Percentiles rank a stretch among this genome's conserved stretches.
These are phyloP conservation scores for Limnomonas spitsbergensis DNA, from an alignment of 139 green algal genomes.

Conservation along the genomic window DNA sequence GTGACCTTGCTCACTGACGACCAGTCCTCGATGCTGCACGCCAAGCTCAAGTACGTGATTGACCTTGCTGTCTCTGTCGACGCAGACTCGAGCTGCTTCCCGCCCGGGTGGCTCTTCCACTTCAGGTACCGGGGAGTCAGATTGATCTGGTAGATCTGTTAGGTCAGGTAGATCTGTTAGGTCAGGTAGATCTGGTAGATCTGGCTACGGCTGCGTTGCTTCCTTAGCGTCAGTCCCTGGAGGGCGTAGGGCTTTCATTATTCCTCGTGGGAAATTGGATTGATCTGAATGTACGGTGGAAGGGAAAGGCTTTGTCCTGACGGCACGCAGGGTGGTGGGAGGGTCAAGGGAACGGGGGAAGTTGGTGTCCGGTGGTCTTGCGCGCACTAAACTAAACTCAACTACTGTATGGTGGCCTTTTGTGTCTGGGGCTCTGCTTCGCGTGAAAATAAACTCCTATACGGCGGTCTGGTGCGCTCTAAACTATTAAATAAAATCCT, in stretches of 20 bases:
- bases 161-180: not conserved
- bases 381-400: no score
- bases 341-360: no score
- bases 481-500: no score
- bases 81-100: constrained; percentile 57
- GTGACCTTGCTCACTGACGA: not conserved
- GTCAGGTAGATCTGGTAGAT: not conserved
- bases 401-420: no score
- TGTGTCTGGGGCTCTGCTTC: no score
- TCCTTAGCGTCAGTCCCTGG: not conserved
- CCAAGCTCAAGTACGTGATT: constrained; percentile 47
- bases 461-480: no score
- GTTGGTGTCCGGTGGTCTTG: no score
- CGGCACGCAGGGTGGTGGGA: no score
- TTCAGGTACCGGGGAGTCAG: constrained; percentile 35
- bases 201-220: not conserved
- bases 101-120: constrained; percentile 80
- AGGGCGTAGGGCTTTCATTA: not conserved
- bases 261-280: not conserved
- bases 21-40: constrained; percentile 30
- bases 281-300: not conserved
- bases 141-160: not conserved
- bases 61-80: constrained; percentile 51
- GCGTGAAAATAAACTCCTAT: no score
- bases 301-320: no score